These are phyloP conservation scores for Pyrrhoderma noxium DNA, from an alignment of 1,284 basidiomycete species.

Conservation along the genomic window DNA sequence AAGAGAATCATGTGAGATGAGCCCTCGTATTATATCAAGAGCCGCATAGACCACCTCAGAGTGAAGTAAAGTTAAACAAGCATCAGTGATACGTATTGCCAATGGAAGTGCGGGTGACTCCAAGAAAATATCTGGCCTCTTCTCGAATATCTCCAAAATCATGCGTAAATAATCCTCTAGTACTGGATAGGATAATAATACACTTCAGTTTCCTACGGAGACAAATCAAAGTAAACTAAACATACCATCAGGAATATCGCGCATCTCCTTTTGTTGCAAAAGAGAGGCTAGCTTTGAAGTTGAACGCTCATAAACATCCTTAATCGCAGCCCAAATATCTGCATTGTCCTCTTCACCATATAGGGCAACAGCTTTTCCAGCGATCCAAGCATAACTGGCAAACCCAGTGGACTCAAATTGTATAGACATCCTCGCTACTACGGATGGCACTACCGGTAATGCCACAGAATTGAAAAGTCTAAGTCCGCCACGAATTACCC, in stretches of 20 bases:
- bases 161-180: constrained; percentile 93
- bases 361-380: constrained; percentile 70
- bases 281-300: constrained; percentile 65
- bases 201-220: constrained; percentile 14
- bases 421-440: constrained; percentile 70
- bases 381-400: constrained; percentile 92
- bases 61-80: constrained; percentile 73
- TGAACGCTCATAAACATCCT: constrained; percentile 65
- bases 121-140: constrained; percentile 72
- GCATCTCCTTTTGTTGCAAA: constrained; percentile 58
- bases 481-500: constrained; percentile 81
- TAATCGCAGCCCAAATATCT: constrained; percentile 47
- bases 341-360: constrained; percentile 62
- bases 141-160: constrained; percentile 62
- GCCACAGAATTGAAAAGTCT: constrained; percentile 72
- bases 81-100: constrained; percentile 69
- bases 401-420: constrained; percentile 80
- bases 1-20: constrained; percentile 69
- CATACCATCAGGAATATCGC: constrained; percentile 78
- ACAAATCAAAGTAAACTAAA: background rate
- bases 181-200: constrained; percentile 49
- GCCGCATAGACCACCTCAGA: constrained; percentile 76
- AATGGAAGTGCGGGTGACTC: constrained; percentile 67
- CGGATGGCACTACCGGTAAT: constrained; percentile 59
- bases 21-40: constrained; percentile 72